A percentile compares a stretch with the other conserved stretches of the same genome.
Conservation (phyloP, 1,139 yeast species). For the Entelexis sorbosivorans region DNA sequence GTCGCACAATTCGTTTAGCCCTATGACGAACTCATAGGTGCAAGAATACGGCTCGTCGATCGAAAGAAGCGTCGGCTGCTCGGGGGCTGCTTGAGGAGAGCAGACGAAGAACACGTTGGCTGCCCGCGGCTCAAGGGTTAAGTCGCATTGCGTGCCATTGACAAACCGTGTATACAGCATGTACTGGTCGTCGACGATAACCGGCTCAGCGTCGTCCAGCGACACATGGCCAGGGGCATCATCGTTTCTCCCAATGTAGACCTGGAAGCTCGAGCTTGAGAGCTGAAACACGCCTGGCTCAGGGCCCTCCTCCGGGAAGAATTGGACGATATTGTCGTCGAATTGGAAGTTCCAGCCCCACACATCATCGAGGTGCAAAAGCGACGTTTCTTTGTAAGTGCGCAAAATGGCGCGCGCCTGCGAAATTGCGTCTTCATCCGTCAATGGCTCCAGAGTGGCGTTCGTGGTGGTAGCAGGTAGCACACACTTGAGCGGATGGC, state of each 20-base stretch:
- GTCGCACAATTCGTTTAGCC: slow-evolving; percentile 34
- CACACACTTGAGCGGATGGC: slow-evolving; percentile 5
- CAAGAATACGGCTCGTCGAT: slow-evolving; percentile 51
- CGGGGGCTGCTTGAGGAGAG: slow-evolving; percentile 34
- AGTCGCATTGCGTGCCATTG: slow-evolving; percentile 61
- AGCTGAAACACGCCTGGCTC: background rate
- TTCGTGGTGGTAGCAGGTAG: background rate
- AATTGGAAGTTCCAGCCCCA: slow-evolving; percentile 18
- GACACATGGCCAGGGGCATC: background rate
- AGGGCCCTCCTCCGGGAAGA: slow-evolving; percentile 8
- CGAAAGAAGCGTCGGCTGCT: slow-evolving; percentile 31
- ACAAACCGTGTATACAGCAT: slow-evolving; percentile 15
- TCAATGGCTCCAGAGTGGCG: background rate
- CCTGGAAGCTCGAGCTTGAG: background rate
- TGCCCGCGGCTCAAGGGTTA: slow-evolving; percentile 52
- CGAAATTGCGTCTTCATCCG: background rate
- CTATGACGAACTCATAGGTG: slow-evolving; percentile 40
- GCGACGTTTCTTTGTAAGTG: too few species aligned
- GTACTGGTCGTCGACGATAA: slow-evolving; percentile 39
- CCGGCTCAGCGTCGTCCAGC: slow-evolving; percentile 30
- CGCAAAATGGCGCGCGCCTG: slow-evolving; percentile 5
- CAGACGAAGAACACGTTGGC: slow-evolving; percentile 61
- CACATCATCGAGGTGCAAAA: slow-evolving; percentile 11
- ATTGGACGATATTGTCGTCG: slow-evolving; percentile 8
- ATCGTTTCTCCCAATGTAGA: slow-evolving; percentile 1